A percentile compares a stretch with the other conserved stretches of the same genome.
phyloP scores from a whole-genome alignment of 2,329 filamentous ascomycete genomes.

The Pyricularia grisea region DNA sequence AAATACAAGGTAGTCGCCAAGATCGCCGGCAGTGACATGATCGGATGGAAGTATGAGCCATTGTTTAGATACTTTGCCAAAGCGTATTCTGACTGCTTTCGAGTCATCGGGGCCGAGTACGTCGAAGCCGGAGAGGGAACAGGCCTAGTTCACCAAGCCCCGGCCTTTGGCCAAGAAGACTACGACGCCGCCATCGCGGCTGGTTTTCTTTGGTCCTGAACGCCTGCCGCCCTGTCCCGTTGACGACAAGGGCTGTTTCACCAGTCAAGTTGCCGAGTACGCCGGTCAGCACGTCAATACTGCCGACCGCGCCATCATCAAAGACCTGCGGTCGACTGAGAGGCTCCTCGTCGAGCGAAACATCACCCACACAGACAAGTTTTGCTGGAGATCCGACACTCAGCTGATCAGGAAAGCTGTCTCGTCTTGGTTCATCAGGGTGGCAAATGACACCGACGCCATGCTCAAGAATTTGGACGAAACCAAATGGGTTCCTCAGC shows the following conservation, averaged over 20 bases:
- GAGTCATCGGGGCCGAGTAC: constrained; percentile 58
- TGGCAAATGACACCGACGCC: constrained; percentile 70
- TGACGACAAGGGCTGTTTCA: constrained; percentile 65
- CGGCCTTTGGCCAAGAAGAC: constrained; percentile 71
- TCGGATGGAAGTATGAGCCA: constrained; percentile 64
- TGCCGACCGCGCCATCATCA: constrained; percentile 89
- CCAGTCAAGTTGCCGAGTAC: constrained; percentile 67
- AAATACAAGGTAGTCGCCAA: constrained; percentile 62
- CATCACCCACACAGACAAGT: constrained; percentile 83
- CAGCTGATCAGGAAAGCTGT: constrained; percentile 89
- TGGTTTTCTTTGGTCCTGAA: constrained; percentile 52
- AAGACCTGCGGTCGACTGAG: constrained; percentile 68
- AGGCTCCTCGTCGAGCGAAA: constrained; percentile 78
- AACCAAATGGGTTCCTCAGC: constrained; percentile 84
- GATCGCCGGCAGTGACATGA: constrained; percentile 58
- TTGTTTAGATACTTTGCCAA: constrained; percentile 65
- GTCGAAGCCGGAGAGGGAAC: constrained; percentile 66
- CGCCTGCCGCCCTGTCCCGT: constrained; percentile 62
- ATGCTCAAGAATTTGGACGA: constrained; percentile 86
- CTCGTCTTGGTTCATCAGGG: constrained; percentile 92
- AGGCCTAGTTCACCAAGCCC: constrained; percentile 66
- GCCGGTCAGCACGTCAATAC: constrained; percentile 82
- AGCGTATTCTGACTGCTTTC: constrained; percentile 61
- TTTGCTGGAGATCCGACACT: constrained; percentile 88
- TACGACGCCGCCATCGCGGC: constrained; percentile 56